phyloP scores from a whole-genome alignment of 441 rosid species.

The Erysimum cheiri region DNA sequence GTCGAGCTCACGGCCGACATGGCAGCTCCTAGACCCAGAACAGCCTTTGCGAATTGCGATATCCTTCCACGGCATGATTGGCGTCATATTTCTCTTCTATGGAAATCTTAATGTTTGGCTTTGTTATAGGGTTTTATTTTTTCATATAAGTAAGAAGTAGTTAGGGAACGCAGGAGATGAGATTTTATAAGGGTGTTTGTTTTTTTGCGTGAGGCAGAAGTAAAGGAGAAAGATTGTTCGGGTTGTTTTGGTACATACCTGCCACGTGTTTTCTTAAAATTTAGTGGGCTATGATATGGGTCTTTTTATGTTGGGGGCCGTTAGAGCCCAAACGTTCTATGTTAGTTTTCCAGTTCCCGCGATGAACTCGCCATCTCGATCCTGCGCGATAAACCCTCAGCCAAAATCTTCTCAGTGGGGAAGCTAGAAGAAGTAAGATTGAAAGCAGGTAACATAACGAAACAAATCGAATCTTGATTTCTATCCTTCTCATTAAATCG shows the following conservation, averaged over 20 bases:
- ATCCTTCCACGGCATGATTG: not conserved
- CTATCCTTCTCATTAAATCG: not conserved
- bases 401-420: not conserved
- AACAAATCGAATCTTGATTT: not conserved
- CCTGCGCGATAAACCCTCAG: not conserved
- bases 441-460: not conserved
- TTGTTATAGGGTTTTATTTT: not conserved
- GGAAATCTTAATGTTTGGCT: not conserved
- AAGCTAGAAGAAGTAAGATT: not conserved
- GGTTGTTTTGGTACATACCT: not conserved
- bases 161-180: conserved; percentile 2
- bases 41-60: conserved; percentile 60
- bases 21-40: conserved; percentile 71
- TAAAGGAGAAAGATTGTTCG: not conserved
- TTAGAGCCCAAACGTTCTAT: no score
- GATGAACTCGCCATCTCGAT: not conserved
- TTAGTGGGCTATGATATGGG: not conserved
- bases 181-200: not conserved
- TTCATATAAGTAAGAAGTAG: not conserved
- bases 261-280: not conserved
- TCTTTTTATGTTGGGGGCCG: not conserved
- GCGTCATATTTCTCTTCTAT: not conserved
- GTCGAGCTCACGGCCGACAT: conserved; percentile 58
- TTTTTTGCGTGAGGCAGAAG: conserved; percentile 12
- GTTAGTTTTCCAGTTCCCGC: not conserved